Evolutionary conservation across 495 filamentous ascomycete species (phyloP).

Genomic region (Daldinia concentrica): DNA sequence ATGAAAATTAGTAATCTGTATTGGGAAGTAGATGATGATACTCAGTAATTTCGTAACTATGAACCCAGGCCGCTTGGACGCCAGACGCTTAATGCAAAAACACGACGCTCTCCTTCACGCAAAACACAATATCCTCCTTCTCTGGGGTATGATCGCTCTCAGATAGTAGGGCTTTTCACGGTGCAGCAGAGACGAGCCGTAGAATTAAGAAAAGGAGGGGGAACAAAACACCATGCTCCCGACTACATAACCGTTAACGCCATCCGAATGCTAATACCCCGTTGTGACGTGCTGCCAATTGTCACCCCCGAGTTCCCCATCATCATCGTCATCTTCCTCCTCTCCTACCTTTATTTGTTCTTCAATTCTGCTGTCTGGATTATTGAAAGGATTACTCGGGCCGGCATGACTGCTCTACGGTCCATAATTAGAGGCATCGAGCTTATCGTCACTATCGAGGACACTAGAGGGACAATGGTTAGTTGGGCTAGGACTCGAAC

Average conservation of each 20-base stretch:
- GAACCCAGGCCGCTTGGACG: constrained; percentile 34
- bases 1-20: constrained; percentile 2
- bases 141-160: constrained; percentile 19
- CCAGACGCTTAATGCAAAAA: constrained; percentile 42
- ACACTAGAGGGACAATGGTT: constrained; percentile 48
- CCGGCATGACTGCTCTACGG: constrained; percentile 28
- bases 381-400: neutral
- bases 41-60: constrained; percentile 23
- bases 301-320: neutral
- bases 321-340: neutral
- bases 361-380: neutral
- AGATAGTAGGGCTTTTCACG: constrained; percentile 7
- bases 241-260: constrained; percentile 23
- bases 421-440: constrained; percentile 56
- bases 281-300: constrained; percentile 11
- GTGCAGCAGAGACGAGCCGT: neutral
- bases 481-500: neutral
- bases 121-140: constrained; percentile 28
- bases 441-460: constrained; percentile 61
- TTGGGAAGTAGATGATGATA: constrained; percentile 4
- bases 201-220: constrained; percentile 1
- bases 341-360: neutral
- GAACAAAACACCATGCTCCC: constrained; percentile 4
- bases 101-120: constrained; percentile 10
- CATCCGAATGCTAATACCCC: constrained; percentile 17